Evolutionary conservation across 2,329 filamentous ascomycete species (phyloP), one percentile per base, ranked within the genome.

Genomic region (Ceratocystis eucalypticola): DNA sequence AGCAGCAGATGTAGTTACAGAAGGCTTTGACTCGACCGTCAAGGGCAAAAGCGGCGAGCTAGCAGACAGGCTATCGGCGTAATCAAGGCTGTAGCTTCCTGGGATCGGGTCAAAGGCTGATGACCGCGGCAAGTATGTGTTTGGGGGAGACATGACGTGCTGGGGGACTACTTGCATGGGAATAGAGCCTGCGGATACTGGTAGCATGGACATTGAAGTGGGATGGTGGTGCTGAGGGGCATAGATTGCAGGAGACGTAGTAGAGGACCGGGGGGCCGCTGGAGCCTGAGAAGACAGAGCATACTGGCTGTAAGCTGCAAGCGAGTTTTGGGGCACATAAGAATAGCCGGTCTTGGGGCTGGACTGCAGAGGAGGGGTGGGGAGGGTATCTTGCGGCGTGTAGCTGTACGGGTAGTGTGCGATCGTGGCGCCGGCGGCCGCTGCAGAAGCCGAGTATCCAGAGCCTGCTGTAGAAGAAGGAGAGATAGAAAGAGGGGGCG

Each of bases 351-450:
- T 37, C 12, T 44, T 22, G 5, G 46, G 28, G 8, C 46, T 63
- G 6, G 45, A 17, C 28, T 46, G 61, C 2, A 48, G 61, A 17
- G 30, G 61, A 7, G 45, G 46, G 3, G 44, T 63, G 20, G 45
- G 44, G 1, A 44, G 46, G 5, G 45, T 50, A 20, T 12, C 45
- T 3, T 46, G 45, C 15, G 61, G 25, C 25, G 61, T 30, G 41
- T 50, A 63, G 61, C 25, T 50, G 61, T 63, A 63, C 12, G 61
- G 50, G 5, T 33, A 59, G 55, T 6, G 25, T 20, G 50, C 50
- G 15, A 15, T 28, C 5, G 50, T 15, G 10, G 22, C 10, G 17
- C 22, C 12, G 6, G 53, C 10, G 12, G 53, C 28, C 25, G 12
- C 5, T 5, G 55, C 6, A 37, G 55, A n/a, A 37, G 53, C 2